Evolutionary conservation across 495 filamentous ascomycete species (phyloP).

Genomic region (Penicillium paxilli): DNA sequence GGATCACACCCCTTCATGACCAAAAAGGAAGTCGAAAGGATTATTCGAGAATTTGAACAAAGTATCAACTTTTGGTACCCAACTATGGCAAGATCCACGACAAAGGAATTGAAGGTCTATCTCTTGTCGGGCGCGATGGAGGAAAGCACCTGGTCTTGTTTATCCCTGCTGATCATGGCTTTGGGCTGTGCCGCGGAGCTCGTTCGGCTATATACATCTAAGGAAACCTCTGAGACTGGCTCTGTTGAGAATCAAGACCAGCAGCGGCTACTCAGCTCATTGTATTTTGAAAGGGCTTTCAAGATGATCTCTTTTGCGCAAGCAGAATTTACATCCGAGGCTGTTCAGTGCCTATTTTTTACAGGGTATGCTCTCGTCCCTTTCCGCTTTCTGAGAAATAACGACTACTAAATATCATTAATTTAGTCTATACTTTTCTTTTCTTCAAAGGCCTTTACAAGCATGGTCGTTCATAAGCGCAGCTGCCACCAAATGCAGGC

Average conservation of each 20-base stretch:
- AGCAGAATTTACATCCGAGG: constrained; percentile 9
- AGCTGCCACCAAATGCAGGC: constrained; percentile 16
- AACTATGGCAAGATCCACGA: constrained; percentile 7
- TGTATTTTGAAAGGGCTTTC: constrained; percentile 11
- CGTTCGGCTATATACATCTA: constrained; percentile 1
- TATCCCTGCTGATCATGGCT: constrained; percentile 12
- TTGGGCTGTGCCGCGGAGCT: constrained; percentile 12
- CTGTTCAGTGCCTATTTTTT: constrained; percentile 14
- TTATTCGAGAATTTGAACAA: constrained; percentile 8
- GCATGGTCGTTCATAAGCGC: constrained; percentile 18
- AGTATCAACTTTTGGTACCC: constrained; percentile 20
- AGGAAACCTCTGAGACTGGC: background rate
- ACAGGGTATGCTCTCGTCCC: constrained; percentile 13
- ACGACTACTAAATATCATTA: too few relatives aligned
- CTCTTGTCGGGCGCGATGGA: constrained; percentile 1
- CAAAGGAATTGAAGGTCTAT: background rate
- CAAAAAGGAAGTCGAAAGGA: constrained; percentile 10
- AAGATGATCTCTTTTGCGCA: constrained; percentile 15
- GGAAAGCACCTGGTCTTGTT: constrained; percentile 8
- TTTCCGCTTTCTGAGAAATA: too few relatives aligned
- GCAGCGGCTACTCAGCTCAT: background rate
- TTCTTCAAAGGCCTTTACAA: constrained; percentile 16
- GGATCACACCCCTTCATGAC: constrained; percentile 4
- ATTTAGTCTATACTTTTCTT: constrained; percentile 11
- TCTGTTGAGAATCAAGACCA: background rate